phyloP scores from a whole-genome alignment of 2,329 filamentous ascomycete species.

The Berkeleyomyces basicola region DNA sequence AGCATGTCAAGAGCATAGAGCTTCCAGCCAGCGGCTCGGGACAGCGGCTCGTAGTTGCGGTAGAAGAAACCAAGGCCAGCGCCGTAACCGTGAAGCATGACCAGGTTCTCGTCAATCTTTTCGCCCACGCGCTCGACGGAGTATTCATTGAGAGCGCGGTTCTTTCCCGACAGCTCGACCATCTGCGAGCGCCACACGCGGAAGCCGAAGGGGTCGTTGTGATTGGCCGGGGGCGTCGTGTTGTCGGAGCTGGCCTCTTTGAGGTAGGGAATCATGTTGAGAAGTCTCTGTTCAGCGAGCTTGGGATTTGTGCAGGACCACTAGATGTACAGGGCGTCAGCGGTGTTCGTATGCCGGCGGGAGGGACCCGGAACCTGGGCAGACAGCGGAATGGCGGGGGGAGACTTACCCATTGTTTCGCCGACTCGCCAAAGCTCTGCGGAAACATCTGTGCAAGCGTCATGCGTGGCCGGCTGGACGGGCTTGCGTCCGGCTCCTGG shows the following conservation, averaged over 20 bases:
- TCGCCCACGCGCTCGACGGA: conserved; percentile 74
- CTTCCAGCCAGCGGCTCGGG: conserved; percentile 64
- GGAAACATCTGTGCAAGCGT: conserved; percentile 46
- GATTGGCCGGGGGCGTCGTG: conserved; percentile 26
- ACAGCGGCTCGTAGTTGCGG: conserved; percentile 87
- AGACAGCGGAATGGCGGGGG: background rate
- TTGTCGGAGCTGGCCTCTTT: conserved; percentile 45
- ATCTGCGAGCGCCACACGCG: conserved; percentile 75
- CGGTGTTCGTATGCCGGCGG: background rate
- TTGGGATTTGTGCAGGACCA: conserved; percentile 76
- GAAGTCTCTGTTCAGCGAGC: conserved; percentile 72
- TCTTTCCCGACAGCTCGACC: conserved; percentile 68
- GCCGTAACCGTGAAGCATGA: conserved; percentile 94
- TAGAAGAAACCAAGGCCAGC: conserved; percentile 96
- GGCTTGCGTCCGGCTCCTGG: conserved; percentile 15
- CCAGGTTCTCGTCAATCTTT: conserved; percentile 64
- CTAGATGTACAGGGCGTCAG: conserved; percentile 27
- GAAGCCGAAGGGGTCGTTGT: conserved; percentile 63
- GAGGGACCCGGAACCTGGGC: background rate
- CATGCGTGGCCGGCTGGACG: conserved; percentile 18
- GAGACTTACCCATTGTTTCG: conserved; percentile 66
- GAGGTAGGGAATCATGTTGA: conserved; percentile 72
- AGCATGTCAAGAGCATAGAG: conserved; percentile 89
- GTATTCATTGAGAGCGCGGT: conserved; percentile 83
- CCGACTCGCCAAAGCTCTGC: conserved; percentile 78